These are phyloP conservation scores for Mariannaea elegans DNA, from an alignment of 2,329 filamentous ascomycete genomes.

Conservation along the genomic window DNA sequence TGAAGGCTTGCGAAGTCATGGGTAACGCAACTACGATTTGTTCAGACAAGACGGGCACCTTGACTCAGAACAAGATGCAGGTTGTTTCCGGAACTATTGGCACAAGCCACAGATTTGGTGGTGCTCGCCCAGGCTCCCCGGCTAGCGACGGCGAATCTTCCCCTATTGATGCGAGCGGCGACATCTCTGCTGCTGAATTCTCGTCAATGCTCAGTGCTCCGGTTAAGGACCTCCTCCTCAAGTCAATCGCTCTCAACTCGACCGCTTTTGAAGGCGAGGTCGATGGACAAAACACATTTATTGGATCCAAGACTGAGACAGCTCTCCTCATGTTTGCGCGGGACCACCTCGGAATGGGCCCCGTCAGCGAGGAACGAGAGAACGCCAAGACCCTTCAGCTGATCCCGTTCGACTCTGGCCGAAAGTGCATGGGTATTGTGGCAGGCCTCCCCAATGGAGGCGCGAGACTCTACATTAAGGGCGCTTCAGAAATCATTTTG, in stretches of 20 bases:
- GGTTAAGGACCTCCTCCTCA: slow-evolving; percentile 62
- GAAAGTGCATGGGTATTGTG: slow-evolving; percentile 76
- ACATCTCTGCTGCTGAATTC: slow-evolving; percentile 58
- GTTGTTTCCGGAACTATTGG: slow-evolving; percentile 70
- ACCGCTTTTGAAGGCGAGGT: slow-evolving; percentile 80
- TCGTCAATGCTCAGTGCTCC: slow-evolving; percentile 54
- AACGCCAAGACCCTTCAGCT: slow-evolving; percentile 69
- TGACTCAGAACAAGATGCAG: slow-evolving; percentile 76
- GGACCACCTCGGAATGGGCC: slow-evolving; percentile 72
- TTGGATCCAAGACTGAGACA: slow-evolving; percentile 82
- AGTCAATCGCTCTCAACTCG: slow-evolving; percentile 72
- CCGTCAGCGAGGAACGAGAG: slow-evolving; percentile 70
- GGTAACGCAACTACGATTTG: slow-evolving; percentile 78
- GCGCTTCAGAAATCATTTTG: slow-evolving; percentile 72
- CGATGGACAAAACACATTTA: slow-evolving; percentile 72
- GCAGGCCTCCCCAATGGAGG: slow-evolving; percentile 59
- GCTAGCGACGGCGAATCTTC: slow-evolving; percentile 37
- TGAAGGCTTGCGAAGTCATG: slow-evolving; percentile 84
- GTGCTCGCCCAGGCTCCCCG: slow-evolving; percentile 39
- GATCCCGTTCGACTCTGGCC: slow-evolving; percentile 78
- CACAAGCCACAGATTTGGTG: slow-evolving; percentile 63
- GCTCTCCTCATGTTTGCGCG: slow-evolving; percentile 76
- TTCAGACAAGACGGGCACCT: slow-evolving; percentile 73
- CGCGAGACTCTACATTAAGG: slow-evolving; percentile 69
- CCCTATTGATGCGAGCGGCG: slow-evolving; percentile 42